Evolutionary conservation across 208 protist genomes (phyloP).

Genomic region (Trypanosoma platydactyli): DNA sequence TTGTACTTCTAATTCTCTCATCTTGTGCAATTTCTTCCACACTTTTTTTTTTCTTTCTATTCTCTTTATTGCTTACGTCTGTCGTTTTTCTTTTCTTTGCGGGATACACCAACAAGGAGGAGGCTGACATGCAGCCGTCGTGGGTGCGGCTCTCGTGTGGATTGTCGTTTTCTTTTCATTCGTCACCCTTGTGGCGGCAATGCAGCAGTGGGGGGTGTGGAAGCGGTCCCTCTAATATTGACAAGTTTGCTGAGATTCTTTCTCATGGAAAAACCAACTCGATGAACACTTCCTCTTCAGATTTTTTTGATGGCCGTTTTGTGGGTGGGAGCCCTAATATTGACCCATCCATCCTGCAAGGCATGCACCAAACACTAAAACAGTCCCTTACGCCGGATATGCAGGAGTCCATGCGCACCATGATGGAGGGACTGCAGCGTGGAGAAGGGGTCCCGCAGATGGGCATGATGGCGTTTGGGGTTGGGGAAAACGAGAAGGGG

Average conservation of each 20-base stretch:
- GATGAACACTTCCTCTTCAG: slow-evolving; percentile 14
- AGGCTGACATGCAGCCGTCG: slow-evolving; percentile 27
- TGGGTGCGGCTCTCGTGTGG: not conserved
- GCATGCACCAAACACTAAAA: slow-evolving; percentile 70
- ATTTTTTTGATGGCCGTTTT: slow-evolving; percentile 84
- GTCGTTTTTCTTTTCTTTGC: slow-evolving; percentile 11
- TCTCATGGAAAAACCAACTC: slow-evolving; percentile 34
- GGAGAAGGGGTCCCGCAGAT: slow-evolving; percentile 70
- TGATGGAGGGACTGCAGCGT: slow-evolving; percentile 66
- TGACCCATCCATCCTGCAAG: slow-evolving; percentile 48
- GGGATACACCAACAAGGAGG: not conserved
- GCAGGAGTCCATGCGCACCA: slow-evolving; percentile 76
- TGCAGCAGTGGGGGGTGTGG: slow-evolving; percentile 30
- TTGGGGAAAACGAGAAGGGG: slow-evolving; percentile 88
- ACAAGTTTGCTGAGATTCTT: slow-evolving; percentile 66
- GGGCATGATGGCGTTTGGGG: slow-evolving; percentile 90
- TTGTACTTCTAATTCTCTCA: too few species aligned
- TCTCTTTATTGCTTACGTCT: slow-evolving; percentile 5
- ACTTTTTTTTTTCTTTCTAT: not conserved
- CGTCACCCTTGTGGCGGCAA: slow-evolving; percentile 25
- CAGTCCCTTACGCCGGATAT: slow-evolving; percentile 81
- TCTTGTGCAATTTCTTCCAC: too few species aligned
- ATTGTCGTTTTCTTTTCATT: not conserved
- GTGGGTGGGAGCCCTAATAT: slow-evolving; percentile 50
- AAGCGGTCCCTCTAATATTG: slow-evolving; percentile 34